Percentiles rank a stretch among this genome's conserved stretches.
Conservation (phyloP, 2,329 filamentous ascomycete species). For the Claviceps purpurea region DNA sequence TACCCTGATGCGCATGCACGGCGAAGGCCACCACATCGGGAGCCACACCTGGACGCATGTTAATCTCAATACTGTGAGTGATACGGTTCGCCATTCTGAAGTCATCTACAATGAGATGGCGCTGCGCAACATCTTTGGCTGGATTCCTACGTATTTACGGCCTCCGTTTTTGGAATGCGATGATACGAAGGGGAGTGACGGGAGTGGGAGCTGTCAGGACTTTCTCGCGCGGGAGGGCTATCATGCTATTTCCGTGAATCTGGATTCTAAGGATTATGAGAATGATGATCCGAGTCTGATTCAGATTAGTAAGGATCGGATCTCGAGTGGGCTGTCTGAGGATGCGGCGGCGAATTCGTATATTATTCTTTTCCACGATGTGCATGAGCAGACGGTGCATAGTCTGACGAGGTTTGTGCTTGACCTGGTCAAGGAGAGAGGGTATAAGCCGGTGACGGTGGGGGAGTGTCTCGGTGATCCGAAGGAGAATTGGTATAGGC, state of each 20-base stretch:
- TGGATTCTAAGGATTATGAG: conserved; percentile 49
- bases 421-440: not conserved
- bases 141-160: conserved; percentile 30
- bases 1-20: conserved; percentile 27
- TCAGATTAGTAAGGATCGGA: conserved; percentile 26
- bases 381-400: conserved; percentile 32
- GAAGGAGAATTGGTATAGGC: conserved; percentile 37
- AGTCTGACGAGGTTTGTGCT: conserved; percentile 17
- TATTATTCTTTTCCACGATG: conserved; percentile 41
- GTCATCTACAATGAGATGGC: conserved; percentile 32
- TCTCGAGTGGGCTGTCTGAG: conserved; percentile 22
- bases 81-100: conserved; percentile 22
- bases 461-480: conserved; percentile 44
- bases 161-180: conserved; percentile 32
- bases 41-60: conserved; percentile 35
- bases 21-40: conserved; percentile 31
- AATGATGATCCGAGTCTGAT: conserved; percentile 37
- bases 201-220: conserved; percentile 16
- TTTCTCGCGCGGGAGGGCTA: conserved; percentile 32
- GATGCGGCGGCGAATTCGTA: conserved; percentile 20
- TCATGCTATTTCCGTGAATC: conserved; percentile 41
- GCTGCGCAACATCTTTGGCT: conserved; percentile 27
- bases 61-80: conserved; percentile 24
- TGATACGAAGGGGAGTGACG: conserved; percentile 7
- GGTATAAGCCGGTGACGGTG: conserved; percentile 35